These are phyloP conservation scores for Lachancea sp. DNA, from an alignment of 805 yeast genomes.

Conservation along the genomic window DNA sequence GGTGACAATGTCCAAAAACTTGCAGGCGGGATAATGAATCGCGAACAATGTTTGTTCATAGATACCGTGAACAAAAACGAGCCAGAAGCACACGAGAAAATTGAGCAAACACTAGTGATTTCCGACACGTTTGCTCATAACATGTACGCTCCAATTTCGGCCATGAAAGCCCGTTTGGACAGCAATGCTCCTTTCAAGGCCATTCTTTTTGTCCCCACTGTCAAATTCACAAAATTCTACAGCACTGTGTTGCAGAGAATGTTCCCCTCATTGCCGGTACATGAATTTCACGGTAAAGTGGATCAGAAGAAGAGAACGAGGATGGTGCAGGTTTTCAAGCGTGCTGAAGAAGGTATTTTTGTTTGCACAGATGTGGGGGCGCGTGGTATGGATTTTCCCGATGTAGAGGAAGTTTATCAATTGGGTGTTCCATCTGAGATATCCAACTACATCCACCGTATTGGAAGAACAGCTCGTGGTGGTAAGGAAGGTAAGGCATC, in stretches of 20 bases:
- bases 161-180: constrained; percentile 38
- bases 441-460: constrained; percentile 83
- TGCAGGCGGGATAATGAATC: constrained; percentile 54
- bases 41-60: constrained; percentile 47
- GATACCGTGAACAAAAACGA: constrained; percentile 72
- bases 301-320: constrained; percentile 62
- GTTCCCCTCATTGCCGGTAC: constrained; percentile 24
- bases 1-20: constrained; percentile 59
- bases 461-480: constrained; percentile 95
- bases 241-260: constrained; percentile 35
- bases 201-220: constrained; percentile 77
- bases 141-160: constrained; percentile 50
- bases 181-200: constrained; percentile 53
- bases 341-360: constrained; percentile 45
- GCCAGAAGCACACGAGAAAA: constrained; percentile 73
- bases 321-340: constrained; percentile 49
- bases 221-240: constrained; percentile 56
- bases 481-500: constrained; percentile 72
- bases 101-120: constrained; percentile 57
- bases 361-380: constrained; percentile 92
- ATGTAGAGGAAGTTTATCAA: constrained; percentile 80
- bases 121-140: constrained; percentile 52
- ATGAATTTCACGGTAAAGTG: constrained; percentile 65
- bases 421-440: constrained; percentile 67
- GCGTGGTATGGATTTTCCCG: constrained; percentile 93